These are phyloP conservation scores for Calocera cornea DNA, from an alignment of 768 basidiomycete genomes.

Conservation along the genomic window DNA sequence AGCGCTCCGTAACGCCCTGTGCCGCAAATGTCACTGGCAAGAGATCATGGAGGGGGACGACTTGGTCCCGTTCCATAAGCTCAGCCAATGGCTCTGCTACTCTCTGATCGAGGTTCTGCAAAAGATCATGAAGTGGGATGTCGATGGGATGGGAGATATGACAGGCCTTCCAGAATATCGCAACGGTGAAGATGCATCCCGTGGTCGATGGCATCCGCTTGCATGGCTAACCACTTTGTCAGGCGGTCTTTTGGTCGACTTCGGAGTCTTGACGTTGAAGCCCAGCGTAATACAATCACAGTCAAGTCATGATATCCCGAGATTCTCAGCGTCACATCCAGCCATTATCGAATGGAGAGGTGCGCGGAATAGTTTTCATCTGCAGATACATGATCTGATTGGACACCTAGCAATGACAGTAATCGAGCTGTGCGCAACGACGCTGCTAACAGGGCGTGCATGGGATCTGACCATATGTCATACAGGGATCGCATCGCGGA, in stretches of 20 bases:
- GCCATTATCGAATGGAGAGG: slow-evolving; percentile 91
- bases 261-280: slow-evolving; percentile 62
- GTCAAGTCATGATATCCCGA: slow-evolving; percentile 40
- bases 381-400: background rate
- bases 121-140: slow-evolving; percentile 58
- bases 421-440: slow-evolving; percentile 57
- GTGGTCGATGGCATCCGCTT: background rate
- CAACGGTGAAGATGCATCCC: slow-evolving; percentile 41
- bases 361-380: background rate
- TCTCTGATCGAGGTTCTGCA: slow-evolving; percentile 76
- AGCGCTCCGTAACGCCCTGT: slow-evolving; percentile 24
- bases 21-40: slow-evolving; percentile 10
- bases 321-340: slow-evolving; percentile 61
- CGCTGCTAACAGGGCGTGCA: background rate
- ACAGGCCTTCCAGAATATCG: slow-evolving; percentile 93
- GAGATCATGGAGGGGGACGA: slow-evolving; percentile 40
- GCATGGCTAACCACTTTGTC: background rate
- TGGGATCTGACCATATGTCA: slow-evolving; percentile 3
- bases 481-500: slow-evolving; percentile 66
- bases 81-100: slow-evolving; percentile 89
- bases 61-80: slow-evolving; percentile 89
- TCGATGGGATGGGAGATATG: slow-evolving; percentile 72
- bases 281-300: slow-evolving; percentile 36
- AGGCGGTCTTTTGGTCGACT: slow-evolving; percentile 82
- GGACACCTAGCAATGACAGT: slow-evolving; percentile 55